These are phyloP conservation scores for Pseudogymnoascus sp. DNA, from an alignment of 2,329 filamentous ascomycete genomes.

Conservation along the genomic window DNA sequence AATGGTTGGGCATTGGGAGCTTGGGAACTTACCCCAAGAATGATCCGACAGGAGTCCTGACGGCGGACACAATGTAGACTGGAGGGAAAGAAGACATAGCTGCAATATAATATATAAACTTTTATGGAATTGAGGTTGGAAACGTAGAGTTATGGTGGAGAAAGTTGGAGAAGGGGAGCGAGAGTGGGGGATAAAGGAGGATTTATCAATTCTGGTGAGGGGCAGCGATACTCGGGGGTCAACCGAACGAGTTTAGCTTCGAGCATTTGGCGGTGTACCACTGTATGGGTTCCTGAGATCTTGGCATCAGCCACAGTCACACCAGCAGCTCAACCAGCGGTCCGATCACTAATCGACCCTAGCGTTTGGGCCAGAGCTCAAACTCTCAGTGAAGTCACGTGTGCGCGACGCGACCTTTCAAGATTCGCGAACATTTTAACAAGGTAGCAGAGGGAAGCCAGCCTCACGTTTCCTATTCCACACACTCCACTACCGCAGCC, in stretches of 20 bases:
- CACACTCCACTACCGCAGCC: slow-evolving; percentile 20
- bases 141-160: not conserved
- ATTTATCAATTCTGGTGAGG: slow-evolving; percentile 12
- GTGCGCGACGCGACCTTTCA: slow-evolving; percentile 4
- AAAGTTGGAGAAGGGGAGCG: slow-evolving; percentile 5
- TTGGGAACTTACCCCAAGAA: slow-evolving; percentile 70
- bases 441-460: slow-evolving; percentile 7
- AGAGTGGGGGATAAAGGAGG: slow-evolving; percentile 6
- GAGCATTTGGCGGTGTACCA: slow-evolving; percentile 7
- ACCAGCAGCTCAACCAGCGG: not conserved
- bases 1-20: slow-evolving; percentile 45
- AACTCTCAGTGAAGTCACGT: not conserved
- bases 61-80: slow-evolving; percentile 92
- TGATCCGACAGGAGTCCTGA: slow-evolving; percentile 83
- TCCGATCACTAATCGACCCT: not conserved
- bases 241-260: not conserved
- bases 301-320: slow-evolving; percentile 2
- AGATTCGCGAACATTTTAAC: slow-evolving; percentile 8
- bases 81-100: slow-evolving; percentile 72
- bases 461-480: slow-evolving; percentile 3
- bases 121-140: slow-evolving; percentile 10
- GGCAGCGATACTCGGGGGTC: not conserved
- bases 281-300: not conserved
- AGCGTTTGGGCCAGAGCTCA: slow-evolving; percentile 3
- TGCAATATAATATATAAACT: slow-evolving; percentile 17